Evolutionary conservation across 192 early-diverging fungal genomes (phyloP).

Genomic region (Coemansia sp.): DNA sequence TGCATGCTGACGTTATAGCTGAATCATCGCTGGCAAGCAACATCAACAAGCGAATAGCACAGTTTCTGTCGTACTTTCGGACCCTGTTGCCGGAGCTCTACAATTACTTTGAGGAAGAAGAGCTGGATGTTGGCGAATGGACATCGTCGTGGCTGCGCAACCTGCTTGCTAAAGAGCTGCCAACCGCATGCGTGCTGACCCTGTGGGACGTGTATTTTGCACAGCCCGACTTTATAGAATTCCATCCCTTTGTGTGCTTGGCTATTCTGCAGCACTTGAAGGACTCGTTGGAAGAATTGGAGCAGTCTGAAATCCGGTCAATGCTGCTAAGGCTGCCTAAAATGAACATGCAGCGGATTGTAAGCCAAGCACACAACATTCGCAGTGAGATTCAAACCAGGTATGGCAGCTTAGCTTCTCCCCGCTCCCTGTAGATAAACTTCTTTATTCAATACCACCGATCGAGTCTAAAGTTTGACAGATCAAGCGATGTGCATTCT

Average conservation of each 20-base stretch:
- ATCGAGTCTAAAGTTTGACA: conserved; percentile 43
- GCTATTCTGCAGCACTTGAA: conserved; percentile 75
- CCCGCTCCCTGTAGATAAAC: neutral
- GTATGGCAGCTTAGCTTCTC: conserved; percentile 27
- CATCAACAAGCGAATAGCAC: conserved; percentile 75
- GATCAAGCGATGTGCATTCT: conserved; percentile 28
- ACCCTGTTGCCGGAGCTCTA: conserved; percentile 84
- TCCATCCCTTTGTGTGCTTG: conserved; percentile 85
- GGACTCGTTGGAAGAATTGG: conserved; percentile 83
- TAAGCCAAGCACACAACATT: conserved; percentile 68
- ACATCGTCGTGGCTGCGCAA: conserved; percentile 78
- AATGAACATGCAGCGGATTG: conserved; percentile 66
- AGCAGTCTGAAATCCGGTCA: conserved; percentile 87
- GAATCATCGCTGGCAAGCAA: conserved; percentile 62
- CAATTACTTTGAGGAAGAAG: conserved; percentile 93
- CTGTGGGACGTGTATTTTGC: conserved; percentile 93
- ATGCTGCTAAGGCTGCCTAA: conserved; percentile 74
- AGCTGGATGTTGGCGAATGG: conserved; percentile 86
- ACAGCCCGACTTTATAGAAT: conserved; percentile 64
- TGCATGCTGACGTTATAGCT: conserved; percentile 45
- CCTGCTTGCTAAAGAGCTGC: conserved; percentile 79
- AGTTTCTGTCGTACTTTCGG: conserved; percentile 83
- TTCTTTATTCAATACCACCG: conserved; percentile 26
- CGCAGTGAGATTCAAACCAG: conserved; percentile 66
- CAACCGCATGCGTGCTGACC: conserved; percentile 71